Conservation (phyloP, 805 yeast species). For the Nakazawaea laoshanensis region DNA sequence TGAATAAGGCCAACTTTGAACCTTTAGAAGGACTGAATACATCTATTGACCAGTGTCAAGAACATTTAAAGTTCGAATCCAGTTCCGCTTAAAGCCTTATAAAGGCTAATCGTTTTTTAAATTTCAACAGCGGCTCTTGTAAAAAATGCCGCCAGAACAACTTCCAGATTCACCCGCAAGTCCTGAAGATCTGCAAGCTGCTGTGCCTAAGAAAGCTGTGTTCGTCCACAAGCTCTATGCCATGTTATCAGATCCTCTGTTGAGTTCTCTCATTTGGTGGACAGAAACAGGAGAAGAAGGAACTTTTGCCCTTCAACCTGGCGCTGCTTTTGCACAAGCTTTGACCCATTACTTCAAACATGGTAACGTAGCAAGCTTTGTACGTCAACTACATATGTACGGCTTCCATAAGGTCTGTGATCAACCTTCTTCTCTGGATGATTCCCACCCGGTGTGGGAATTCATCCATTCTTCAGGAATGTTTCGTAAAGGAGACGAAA, state of each 20-base stretch:
- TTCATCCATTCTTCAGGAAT: constrained; percentile 45
- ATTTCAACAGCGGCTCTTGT: no score
- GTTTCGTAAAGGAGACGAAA: constrained; percentile 39
- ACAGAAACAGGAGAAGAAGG: constrained; percentile 33
- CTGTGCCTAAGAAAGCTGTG: constrained; percentile 38
- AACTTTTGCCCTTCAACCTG: constrained; percentile 59
- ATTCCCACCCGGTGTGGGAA: constrained; percentile 36
- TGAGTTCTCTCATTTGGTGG: constrained; percentile 59
- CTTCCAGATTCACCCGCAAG: no score
- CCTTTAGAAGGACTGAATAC: no score
- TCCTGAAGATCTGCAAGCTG: neutral
- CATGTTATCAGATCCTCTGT: constrained; percentile 49
- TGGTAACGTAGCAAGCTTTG: constrained; percentile 89
- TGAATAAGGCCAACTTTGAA: no score
- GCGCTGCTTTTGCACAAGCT: constrained; percentile 51
- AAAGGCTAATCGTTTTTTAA: no score
- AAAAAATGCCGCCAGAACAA: neutral
- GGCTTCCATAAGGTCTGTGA: constrained; percentile 81
- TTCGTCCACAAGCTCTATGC: constrained; percentile 58
- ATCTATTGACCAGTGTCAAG: no score
- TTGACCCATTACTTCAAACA: constrained; percentile 81
- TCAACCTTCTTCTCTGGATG: constrained; percentile 18
- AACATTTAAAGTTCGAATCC: no score
- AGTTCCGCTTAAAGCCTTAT: no score
- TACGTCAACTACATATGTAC: constrained; percentile 91